phyloP scores from a whole-genome alignment of 2,329 filamentous ascomycete genomes.

The Fusarium heterosporum region DNA sequence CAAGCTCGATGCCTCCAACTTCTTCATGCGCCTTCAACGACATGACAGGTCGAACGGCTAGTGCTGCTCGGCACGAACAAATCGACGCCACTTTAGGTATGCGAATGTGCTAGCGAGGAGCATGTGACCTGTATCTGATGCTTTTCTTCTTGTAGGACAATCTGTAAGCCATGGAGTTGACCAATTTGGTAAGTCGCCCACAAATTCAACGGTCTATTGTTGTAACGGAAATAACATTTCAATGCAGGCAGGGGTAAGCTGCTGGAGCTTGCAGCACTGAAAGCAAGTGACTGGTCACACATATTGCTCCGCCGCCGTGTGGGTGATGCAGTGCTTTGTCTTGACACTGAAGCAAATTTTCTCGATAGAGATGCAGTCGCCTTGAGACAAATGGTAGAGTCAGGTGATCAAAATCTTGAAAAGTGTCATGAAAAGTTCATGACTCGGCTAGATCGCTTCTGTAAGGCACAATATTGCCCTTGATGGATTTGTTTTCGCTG shows the following conservation, averaged over 20 bases:
- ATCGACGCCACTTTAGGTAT: slow-evolving; percentile 4
- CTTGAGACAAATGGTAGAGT: slow-evolving; percentile 13
- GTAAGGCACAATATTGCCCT: neutral
- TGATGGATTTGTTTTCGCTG: neutral
- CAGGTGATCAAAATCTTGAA: slow-evolving; percentile 6
- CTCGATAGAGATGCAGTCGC: slow-evolving; percentile 7
- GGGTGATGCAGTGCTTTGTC: neutral
- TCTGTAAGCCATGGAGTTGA: neutral
- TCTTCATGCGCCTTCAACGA: neutral
- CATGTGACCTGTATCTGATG: neutral
- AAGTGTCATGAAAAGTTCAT: slow-evolving; percentile 9
- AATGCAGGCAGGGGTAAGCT: slow-evolving; percentile 11
- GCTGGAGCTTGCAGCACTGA: slow-evolving; percentile 8
- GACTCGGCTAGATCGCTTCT: slow-evolving; percentile 14
- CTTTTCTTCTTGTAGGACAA: neutral
- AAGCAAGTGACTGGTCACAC: slow-evolving; percentile 11
- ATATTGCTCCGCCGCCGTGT: slow-evolving; percentile 18
- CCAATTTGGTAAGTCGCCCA: neutral
- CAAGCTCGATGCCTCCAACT: neutral
- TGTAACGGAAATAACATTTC: neutral
- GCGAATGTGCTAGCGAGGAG: neutral
- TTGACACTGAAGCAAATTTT: slow-evolving; percentile 17
- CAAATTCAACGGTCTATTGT: slow-evolving; percentile 1
- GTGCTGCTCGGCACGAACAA: neutral
- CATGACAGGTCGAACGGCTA: neutral